phyloP scores from a whole-genome alignment of 805 yeast genomes.

The Metschnikowia cerradonensis region DNA sequence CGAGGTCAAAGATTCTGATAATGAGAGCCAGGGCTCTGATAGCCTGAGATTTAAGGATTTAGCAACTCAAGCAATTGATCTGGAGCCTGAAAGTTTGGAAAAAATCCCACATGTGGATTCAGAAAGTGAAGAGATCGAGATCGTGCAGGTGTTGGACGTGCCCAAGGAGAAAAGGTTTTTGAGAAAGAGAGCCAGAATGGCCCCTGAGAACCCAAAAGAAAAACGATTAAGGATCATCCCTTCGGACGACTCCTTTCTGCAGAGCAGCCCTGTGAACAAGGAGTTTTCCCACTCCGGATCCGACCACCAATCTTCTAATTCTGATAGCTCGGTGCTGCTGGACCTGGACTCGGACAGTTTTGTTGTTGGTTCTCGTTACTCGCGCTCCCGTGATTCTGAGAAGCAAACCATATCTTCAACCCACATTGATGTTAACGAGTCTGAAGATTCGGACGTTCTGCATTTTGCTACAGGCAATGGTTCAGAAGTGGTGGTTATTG shows the following conservation, averaged over 20 bases:
- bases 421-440: background rate
- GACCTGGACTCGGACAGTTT: background rate
- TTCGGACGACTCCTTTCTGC: background rate
- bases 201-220: background rate
- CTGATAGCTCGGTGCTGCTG: background rate
- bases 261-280: background rate
- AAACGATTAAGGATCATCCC: background rate
- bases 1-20: too few species aligned
- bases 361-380: background rate
- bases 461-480: background rate
- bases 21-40: too few species aligned
- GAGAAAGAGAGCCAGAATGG: background rate
- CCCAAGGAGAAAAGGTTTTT: slow-evolving; percentile 2
- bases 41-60: too few species aligned
- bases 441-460: background rate
- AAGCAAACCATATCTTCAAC: background rate
- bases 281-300: background rate
- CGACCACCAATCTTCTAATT: background rate
- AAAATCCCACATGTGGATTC: background rate
- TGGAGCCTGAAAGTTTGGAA: background rate
- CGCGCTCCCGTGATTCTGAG: background rate
- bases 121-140: slow-evolving; percentile 3
- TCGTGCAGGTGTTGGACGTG: slow-evolving; percentile 5
- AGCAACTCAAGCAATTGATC: too few species aligned
- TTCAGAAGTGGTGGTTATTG: slow-evolving; percentile 1